Evolutionary conservation across 352 stramenopile species (phyloP), one percentile per base, ranked within the genome.

Genomic region (Phytopythium aichiense): DNA sequence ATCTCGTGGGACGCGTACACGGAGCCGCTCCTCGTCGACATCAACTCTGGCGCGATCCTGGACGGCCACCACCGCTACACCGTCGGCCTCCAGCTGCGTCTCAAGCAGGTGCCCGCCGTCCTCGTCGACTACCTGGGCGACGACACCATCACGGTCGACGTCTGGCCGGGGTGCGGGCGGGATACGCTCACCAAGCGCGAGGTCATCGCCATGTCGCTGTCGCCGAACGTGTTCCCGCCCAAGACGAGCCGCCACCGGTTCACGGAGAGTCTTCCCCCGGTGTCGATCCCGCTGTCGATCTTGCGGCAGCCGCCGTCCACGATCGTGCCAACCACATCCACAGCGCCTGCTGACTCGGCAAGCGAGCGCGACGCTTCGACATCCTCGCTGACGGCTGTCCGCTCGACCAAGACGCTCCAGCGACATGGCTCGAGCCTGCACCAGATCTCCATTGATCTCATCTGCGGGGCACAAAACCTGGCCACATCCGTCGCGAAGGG

Each of bases 171-270:
- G 23, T 92, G 84, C 66, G 84, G 86, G 22, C 83, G 83, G 13
- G 72, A 68, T 25, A 64, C 68, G 28, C 58, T 95, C 11, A 89
- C 78, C 0, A 95, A 95, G 66, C 70, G 87, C 60, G 79, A 95
- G 30, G 84, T 95, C 12, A 89, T 95, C 59, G 77, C 80, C 12
- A 95, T 93, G 87, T 72, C 87, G 33, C 72, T 92, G 31, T 94
- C 84, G 23, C 72, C 84, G 6, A 79, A 89, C 50, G 84, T 95
- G 52, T 92, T 93, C 60, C 87, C 87, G 25, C 82, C 84, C 20
- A 93, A 95, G 72, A 95, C 87, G 13, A 93, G 84, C 65, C 84
- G 84, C 59, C 87, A 95, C 64, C 74, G 80, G 11, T 92, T 95
- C 58, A 89, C 80, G 0, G 84, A 93, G 61, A 91, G 79, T 51